phyloP scores from a whole-genome alignment of 177 flowering plant species.

The Telopea speciosissima region DNA sequence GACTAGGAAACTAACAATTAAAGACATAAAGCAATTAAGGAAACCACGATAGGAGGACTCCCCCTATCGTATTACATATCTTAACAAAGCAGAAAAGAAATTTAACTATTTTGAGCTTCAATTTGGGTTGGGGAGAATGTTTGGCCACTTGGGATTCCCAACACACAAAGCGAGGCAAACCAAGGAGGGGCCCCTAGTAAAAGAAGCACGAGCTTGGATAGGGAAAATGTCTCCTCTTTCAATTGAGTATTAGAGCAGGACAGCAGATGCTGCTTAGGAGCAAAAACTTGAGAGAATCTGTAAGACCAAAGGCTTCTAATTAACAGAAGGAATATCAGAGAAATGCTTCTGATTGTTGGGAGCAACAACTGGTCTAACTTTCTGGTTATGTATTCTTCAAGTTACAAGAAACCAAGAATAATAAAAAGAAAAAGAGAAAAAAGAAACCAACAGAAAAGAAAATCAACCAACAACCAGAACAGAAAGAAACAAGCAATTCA shows the following conservation, averaged over 20 bases:
- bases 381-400: not conserved
- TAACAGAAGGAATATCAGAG: not conserved
- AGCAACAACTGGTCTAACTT: not conserved
- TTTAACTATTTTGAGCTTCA: too few species aligned
- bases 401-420: not conserved
- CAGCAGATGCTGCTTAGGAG: not conserved
- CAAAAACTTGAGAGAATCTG: not conserved
- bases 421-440: not conserved
- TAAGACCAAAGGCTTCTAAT: not conserved
- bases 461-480: constrained; percentile 1
- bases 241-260: not conserved
- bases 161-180: too few species aligned
- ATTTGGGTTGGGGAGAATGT: too few species aligned
- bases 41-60: too few species aligned
- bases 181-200: not conserved
- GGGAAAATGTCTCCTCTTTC: not conserved
- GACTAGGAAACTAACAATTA: too few species aligned
- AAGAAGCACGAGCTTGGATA: not conserved
- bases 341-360: not conserved
- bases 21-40: too few species aligned
- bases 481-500: constrained; percentile 7
- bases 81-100: too few species aligned
- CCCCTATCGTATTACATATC: too few species aligned
- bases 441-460: constrained; percentile 3
- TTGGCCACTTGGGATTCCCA: too few species aligned